Evolutionary conservation across 2,329 filamentous ascomycete species (phyloP).

Genomic region (Epichloe scottii): DNA sequence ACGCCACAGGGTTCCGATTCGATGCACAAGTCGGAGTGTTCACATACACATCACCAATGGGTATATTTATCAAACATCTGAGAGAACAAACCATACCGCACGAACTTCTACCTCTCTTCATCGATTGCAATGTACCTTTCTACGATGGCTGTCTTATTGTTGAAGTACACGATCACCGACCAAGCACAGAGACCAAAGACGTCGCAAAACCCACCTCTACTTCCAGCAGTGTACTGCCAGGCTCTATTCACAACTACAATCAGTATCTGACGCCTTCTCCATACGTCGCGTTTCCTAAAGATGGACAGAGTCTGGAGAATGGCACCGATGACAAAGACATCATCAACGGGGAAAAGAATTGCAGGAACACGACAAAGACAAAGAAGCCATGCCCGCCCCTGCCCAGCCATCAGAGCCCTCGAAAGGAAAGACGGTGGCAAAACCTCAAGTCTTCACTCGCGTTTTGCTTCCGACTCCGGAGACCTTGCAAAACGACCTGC

Average conservation of each 20-base stretch:
- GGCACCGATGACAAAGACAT: conserved; percentile 21
- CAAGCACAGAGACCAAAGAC: conserved; percentile 47
- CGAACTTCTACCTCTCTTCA: conserved; percentile 72
- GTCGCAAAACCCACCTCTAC: conserved; percentile 35
- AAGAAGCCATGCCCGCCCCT: conserved; percentile 45
- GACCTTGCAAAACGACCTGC: conserved; percentile 62
- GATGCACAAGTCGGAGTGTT: conserved; percentile 91
- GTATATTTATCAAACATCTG: conserved; percentile 64
- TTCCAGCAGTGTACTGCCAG: conserved; percentile 52
- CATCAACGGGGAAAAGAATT: conserved; percentile 17
- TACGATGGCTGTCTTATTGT: conserved; percentile 96
- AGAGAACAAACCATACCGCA: conserved; percentile 69
- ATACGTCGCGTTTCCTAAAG: conserved; percentile 61
- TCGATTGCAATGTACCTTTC: conserved; percentile 59
- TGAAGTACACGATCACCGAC: conserved; percentile 80
- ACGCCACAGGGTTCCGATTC: conserved; percentile 79
- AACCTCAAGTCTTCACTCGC: conserved; percentile 59
- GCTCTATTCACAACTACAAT: conserved; percentile 88
- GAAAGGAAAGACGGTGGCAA: conserved; percentile 23
- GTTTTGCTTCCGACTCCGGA: conserved; percentile 77
- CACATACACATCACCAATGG: conserved; percentile 86
- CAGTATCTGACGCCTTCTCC: conserved; percentile 82
- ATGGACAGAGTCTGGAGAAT: conserved; percentile 30
- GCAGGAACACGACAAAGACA: conserved; percentile 30
- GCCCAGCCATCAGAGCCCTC: conserved; percentile 33